Evolutionary conservation across 768 basidiomycete genomes (phyloP), one percentile per base, ranked within the genome.

Genomic region (Psilocybe cyanescens): DNA sequence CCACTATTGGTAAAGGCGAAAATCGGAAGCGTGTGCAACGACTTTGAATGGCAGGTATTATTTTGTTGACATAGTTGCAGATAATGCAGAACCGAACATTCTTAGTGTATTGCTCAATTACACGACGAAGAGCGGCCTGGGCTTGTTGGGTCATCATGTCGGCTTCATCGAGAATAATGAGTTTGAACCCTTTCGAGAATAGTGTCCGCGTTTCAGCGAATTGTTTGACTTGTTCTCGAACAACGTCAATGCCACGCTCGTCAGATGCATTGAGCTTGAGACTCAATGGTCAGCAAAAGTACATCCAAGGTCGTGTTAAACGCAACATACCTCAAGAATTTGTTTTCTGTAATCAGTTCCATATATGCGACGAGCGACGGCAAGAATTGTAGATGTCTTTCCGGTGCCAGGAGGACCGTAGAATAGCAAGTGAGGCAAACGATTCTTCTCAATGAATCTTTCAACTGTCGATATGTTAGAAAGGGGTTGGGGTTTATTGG

Each of bases 141-240:
- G 97, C 97, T 58, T 93, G 91, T 64, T 95, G 90, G 0, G 97
- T 99, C 97, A 99, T 99, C 97, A 97, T 97, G 81, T 99, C 97
- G n/a, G 97, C 97, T 75, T 99, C 97, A 67, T 99, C 97, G 35
- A 99, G 86, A 63, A 99, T 89, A 75, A 99, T 97, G 72, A 99
- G 89, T 71, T 99, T 99, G 85, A 89, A 99, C 16, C 94, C 94
- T 69, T 95, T 95, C 11, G 94, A 87, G 71, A 88, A 91, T 5
- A 98, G 76, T 8, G 95, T 97, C 55, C 95, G 87, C 12, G 96
- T 98, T 77, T 96, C 94, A 1, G 97, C 95, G 68, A 99, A 99
- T 71, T 94, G 95, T 74, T 99, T 99, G 74, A 99, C 96, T 80
- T 98, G 96, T 75, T 99, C 97, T 54, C 97, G 88, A 16, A 99